phyloP scores from a whole-genome alignment of 108 stramenopile species.

The Skeletonema potamos region DNA sequence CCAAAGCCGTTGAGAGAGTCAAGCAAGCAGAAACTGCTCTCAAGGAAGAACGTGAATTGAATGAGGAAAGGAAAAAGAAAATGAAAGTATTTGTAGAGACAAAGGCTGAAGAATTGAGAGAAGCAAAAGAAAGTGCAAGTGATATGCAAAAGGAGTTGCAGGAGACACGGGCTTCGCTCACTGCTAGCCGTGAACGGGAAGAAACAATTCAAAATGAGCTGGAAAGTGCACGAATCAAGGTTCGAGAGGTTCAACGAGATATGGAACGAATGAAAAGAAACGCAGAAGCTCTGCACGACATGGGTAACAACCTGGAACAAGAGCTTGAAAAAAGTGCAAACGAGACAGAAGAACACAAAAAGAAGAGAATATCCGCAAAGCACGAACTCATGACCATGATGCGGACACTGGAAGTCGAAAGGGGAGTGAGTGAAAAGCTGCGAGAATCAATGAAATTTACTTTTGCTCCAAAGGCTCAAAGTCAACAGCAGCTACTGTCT shows the following conservation, averaged over 20 bases:
- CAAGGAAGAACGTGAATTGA: conserved; percentile 67
- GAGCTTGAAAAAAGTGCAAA: conserved; percentile 71
- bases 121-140: conserved; percentile 65
- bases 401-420: conserved; percentile 71
- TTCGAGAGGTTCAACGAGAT: conserved; percentile 81
- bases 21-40: conserved; percentile 69
- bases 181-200: conserved; percentile 65
- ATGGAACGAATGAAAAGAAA: conserved; percentile 74
- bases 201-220: conserved; percentile 57
- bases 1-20: conserved; percentile 52
- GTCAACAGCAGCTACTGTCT: conserved; percentile 75
- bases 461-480: conserved; percentile 80
- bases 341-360: conserved; percentile 86
- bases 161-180: conserved; percentile 60
- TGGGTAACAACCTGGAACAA: conserved; percentile 72
- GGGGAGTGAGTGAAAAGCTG: conserved; percentile 55
- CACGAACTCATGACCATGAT: conserved; percentile 87
- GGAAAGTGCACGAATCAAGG: conserved; percentile 70
- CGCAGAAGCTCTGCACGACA: conserved; percentile 72
- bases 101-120: conserved; percentile 79
- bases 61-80: conserved; percentile 82
- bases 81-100: conserved; percentile 86
- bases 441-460: conserved; percentile 78
- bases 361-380: conserved; percentile 81
- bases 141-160: conserved; percentile 68